Conservation (phyloP, 441 rosid species). For the Macaranga tanarius region DNA sequence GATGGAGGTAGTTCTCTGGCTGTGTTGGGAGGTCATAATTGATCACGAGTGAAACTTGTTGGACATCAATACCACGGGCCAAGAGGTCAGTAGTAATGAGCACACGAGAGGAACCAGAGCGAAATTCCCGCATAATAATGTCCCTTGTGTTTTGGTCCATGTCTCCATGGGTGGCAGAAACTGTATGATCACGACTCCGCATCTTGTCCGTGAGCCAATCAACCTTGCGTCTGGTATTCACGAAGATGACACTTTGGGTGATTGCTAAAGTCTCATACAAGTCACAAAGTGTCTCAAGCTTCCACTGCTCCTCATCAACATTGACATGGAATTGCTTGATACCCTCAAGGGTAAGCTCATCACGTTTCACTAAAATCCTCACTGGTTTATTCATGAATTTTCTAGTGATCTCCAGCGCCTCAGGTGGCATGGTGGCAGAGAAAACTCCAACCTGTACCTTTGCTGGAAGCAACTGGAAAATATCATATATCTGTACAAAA, state of each 20-base stretch:
- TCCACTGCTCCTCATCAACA: constrained; percentile 81
- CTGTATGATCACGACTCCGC: constrained; percentile 73
- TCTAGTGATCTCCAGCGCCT: constrained; percentile 79
- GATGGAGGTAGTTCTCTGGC: constrained; percentile 81
- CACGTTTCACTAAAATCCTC: constrained; percentile 71
- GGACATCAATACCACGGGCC: constrained; percentile 82
- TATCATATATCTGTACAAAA: constrained; percentile 62
- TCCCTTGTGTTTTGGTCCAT: constrained; percentile 83
- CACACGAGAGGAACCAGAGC: constrained; percentile 79
- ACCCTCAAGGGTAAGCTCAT: constrained; percentile 77
- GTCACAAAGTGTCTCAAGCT: constrained; percentile 78
- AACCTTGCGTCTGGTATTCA: constrained; percentile 72
- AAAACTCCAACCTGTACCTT: constrained; percentile 71
- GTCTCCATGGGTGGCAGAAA: constrained; percentile 77
- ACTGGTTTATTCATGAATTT: constrained; percentile 82
- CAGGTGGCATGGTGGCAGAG: constrained; percentile 86
- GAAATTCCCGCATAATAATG: constrained; percentile 72
- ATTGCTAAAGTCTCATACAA: constrained; percentile 73
- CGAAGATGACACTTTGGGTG: constrained; percentile 77
- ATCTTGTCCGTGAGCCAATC: constrained; percentile 83
- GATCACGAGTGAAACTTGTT: constrained; percentile 78
- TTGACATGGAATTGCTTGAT: constrained; percentile 78
- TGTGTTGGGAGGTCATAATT: constrained; percentile 76
- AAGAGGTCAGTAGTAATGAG: constrained; percentile 73
- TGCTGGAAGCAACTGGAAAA: constrained; percentile 69